Percentiles rank a stretch among this genome's conserved stretches.
These are phyloP conservation scores for Cyberlindnera veronae DNA, from an alignment of 805 yeast genomes.

Conservation along the genomic window DNA sequence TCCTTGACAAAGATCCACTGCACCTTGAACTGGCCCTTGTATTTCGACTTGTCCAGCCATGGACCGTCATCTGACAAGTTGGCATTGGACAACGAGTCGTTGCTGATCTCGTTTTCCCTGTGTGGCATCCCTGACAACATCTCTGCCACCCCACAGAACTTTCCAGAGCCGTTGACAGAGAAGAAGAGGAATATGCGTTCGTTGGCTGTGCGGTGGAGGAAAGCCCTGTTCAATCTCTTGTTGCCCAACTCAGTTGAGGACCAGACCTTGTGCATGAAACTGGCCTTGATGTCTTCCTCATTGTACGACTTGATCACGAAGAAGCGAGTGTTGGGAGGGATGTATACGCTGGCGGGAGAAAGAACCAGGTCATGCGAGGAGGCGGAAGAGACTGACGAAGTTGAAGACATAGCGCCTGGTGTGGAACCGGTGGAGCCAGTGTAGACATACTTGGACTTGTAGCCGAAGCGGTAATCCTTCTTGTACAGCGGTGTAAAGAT, in stretches of 20 bases:
- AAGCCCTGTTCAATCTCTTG: slow-evolving; percentile 46
- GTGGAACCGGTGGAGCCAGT: not conserved
- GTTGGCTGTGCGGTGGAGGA: slow-evolving; percentile 12
- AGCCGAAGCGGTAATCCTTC: slow-evolving; percentile 8
- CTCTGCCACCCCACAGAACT: slow-evolving; percentile 56
- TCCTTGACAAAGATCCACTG: slow-evolving; percentile 52
- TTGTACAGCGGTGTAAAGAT: slow-evolving; percentile 14
- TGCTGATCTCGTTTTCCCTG: not conserved
- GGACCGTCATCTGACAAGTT: slow-evolving; percentile 26
- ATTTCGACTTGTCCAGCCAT: slow-evolving; percentile 45
- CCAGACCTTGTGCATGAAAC: slow-evolving; percentile 51
- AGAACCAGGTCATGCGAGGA: too few relatives aligned
- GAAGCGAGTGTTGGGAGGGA: slow-evolving; percentile 33
- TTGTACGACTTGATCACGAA: slow-evolving; percentile 57
- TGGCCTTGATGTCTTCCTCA: slow-evolving; percentile 45
- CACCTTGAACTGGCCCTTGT: slow-evolving; percentile 51
- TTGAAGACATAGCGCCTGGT: too few relatives aligned
- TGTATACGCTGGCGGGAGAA: slow-evolving; percentile 16
- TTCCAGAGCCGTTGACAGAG: slow-evolving; percentile 56
- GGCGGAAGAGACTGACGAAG: too few relatives aligned
- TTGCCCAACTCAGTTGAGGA: slow-evolving; percentile 58
- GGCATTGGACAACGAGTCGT: not conserved
- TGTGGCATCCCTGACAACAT: slow-evolving; percentile 35
- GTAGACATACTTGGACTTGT: not conserved
- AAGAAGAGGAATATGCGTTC: slow-evolving; percentile 47